phyloP scores from a whole-genome alignment of 1,284 basidiomycete species.

The Boletus holoroseus region DNA sequence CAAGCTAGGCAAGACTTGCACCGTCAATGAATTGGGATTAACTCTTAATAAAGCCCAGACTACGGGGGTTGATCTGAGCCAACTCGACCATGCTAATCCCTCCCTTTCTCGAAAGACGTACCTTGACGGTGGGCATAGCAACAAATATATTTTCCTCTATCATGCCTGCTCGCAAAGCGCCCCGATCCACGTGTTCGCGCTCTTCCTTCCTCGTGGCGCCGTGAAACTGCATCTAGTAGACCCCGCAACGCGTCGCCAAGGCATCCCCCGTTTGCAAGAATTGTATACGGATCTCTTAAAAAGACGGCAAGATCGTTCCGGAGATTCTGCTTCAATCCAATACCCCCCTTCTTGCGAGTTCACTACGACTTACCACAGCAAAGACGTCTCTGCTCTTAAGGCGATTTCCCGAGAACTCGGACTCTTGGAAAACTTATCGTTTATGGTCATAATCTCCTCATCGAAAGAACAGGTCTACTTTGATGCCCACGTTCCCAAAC shows the following conservation, averaged over 20 bases:
- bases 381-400: conserved; percentile 76
- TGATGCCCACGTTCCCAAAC: conserved; percentile 66
- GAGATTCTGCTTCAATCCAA: conserved; percentile 46
- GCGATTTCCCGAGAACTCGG: conserved; percentile 87
- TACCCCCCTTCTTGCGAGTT: conserved; percentile 76
- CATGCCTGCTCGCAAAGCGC: conserved; percentile 74
- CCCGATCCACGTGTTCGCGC: conserved; percentile 83
- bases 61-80: conserved; percentile 78
- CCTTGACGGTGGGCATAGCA: conserved; percentile 66
- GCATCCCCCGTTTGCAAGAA: conserved; percentile 71
- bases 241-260: conserved; percentile 78
- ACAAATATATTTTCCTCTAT: conserved; percentile 89
- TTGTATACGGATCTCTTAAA: conserved; percentile 58
- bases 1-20: conserved; percentile 80
- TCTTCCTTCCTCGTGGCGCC: conserved; percentile 73
- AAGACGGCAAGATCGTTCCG: conserved; percentile 42
- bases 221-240: conserved; percentile 90
- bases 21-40: conserved; percentile 59
- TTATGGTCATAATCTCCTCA: conserved; percentile 82
- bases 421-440: conserved; percentile 61
- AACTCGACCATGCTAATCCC: conserved; percentile 64
- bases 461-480: conserved; percentile 84
- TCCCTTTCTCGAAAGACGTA: conserved; percentile 67
- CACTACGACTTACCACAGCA: conserved; percentile 73
- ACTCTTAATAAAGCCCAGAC: conserved; percentile 84